These are phyloP conservation scores for Trypanosoma platydactyli DNA, from an alignment of 208 protist genomes.

Conservation along the genomic window DNA sequence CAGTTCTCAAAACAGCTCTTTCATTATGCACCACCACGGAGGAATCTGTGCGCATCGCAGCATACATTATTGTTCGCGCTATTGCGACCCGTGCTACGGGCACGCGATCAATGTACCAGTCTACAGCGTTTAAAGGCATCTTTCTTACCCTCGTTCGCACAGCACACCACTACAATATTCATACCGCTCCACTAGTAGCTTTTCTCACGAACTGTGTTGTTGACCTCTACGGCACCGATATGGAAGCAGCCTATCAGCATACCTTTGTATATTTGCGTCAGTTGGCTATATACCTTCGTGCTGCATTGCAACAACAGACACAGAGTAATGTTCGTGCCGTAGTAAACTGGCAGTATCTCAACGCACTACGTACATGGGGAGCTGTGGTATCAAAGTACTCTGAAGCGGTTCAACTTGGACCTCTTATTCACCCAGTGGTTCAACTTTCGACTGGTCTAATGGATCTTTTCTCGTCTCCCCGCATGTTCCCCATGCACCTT, in stretches of 20 bases:
- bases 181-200: slow-evolving; percentile 74
- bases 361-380: slow-evolving; percentile 93
- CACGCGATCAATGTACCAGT: slow-evolving; percentile 91
- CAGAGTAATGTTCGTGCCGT: slow-evolving; percentile 92
- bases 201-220: slow-evolving; percentile 95
- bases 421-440: slow-evolving; percentile 93
- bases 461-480: slow-evolving; percentile 91
- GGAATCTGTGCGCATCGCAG: slow-evolving; percentile 81
- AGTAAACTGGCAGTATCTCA: slow-evolving; percentile 97
- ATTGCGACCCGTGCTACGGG: slow-evolving; percentile 86
- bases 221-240: slow-evolving; percentile 95
- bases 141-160: slow-evolving; percentile 92
- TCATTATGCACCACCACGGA: slow-evolving; percentile 69
- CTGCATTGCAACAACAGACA: slow-evolving; percentile 90
- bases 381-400: slow-evolving; percentile 87
- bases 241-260: slow-evolving; percentile 92
- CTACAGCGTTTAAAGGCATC: slow-evolving; percentile 89
- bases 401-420: slow-evolving; percentile 80
- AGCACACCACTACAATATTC: slow-evolving; percentile 79
- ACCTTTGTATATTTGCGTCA: slow-evolving; percentile 98
- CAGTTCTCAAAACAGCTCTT: slow-evolving; percentile 71
- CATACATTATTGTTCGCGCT: slow-evolving; percentile 85
- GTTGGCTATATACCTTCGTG: slow-evolving; percentile 95
- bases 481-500: slow-evolving; percentile 96
- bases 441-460: slow-evolving; percentile 89